Base-by-base conservation (phyloP, 306 rosid species). In the Cotoneaster glaucophyllus region DNA sequence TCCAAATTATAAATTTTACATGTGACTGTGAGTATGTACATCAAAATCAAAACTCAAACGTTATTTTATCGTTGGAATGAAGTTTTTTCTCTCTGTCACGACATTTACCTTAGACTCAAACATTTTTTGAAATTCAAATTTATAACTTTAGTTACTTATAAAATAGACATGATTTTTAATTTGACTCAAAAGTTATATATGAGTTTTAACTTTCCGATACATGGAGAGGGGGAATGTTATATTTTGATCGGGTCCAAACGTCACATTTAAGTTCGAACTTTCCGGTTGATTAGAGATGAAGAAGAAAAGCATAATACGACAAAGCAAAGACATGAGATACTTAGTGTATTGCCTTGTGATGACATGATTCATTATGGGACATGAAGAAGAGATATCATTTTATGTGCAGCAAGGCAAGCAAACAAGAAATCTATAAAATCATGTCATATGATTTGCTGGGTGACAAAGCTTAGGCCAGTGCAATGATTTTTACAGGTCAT, bases 401-500 rank as follows among this genome's bases (percentile, higher is more conserved):
- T 43, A 22, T 26, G 45, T 44, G 69, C 69, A 21, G 70, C 28
- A 65, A 44, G 66, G 77, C 53, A 43, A 43, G 69, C 44, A 61
- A 26, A 74, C n/a, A 28, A 62, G 44, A 61, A 74, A 61, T 61
- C 32, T 24, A 65, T 11, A 25, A 4, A 61, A 62, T 74, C 69
- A 74, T 43, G 53, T 19, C 77, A 43, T 25, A 43, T 74, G 44
- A 61, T 74, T 74, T 62, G 61, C 4, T 74, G 77, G 44, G 59
- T 74, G 69, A 59, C 77, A 74, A 74, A 63, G 3, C 61, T 43
- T 74, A 63, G 74, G 73, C 64, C 44, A 58, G 53, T 67, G 82
- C 63, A 63, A 78, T 82, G 74, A 78, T 74, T 71, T 74, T 69
- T 21, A 82, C 69, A 74, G 80, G 73, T 53, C 68, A 17, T 52